A percentile compares a stretch with the other conserved stretches of the same genome.
Evolutionary conservation across 495 filamentous ascomycete genomes (phyloP).

Genomic region (Penicillium paradoxum): DNA sequence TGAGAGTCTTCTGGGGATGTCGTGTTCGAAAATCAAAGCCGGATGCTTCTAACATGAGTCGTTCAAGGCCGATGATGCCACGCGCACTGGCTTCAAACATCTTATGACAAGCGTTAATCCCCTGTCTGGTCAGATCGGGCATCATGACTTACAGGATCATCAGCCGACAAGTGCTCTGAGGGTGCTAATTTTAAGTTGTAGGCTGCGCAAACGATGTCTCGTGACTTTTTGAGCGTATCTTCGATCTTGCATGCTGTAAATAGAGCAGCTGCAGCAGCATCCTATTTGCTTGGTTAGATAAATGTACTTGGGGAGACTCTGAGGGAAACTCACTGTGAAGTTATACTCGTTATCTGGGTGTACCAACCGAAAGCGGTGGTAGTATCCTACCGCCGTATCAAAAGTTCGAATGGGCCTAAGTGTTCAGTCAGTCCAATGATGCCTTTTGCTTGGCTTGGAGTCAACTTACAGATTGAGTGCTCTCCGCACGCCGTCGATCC

Average conservation of each 20-base stretch:
- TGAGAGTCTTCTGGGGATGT: constrained; percentile 75
- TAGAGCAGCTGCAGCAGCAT: constrained; percentile 80
- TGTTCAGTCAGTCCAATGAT: constrained; percentile 6
- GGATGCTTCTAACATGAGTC: constrained; percentile 88
- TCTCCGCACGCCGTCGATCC: constrained; percentile 74
- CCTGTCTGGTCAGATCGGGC: not conserved
- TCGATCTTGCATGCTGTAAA: constrained; percentile 96
- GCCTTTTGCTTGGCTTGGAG: constrained; percentile 3
- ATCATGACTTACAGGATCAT: constrained; percentile 60
- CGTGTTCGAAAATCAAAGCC: constrained; percentile 93
- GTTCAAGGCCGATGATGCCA: constrained; percentile 79
- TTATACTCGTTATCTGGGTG: constrained; percentile 70
- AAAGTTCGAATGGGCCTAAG: constrained; percentile 73
- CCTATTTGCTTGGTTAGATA: constrained; percentile 39
- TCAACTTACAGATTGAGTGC: constrained; percentile 60
- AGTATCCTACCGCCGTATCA: constrained; percentile 77
- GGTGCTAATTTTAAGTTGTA: constrained; percentile 74
- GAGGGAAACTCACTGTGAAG: constrained; percentile 35
- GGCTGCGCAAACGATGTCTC: constrained; percentile 83
- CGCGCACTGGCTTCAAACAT: constrained; percentile 71
- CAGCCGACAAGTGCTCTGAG: constrained; percentile 70
- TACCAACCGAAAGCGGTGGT: constrained; percentile 80
- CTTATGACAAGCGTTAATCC: constrained; percentile 35
- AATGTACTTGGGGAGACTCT: not conserved
- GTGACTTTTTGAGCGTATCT: constrained; percentile 94